These are phyloP conservation scores for Podospora tetraspora DNA, from an alignment of 495 filamentous ascomycete genomes.

Conservation along the genomic window DNA sequence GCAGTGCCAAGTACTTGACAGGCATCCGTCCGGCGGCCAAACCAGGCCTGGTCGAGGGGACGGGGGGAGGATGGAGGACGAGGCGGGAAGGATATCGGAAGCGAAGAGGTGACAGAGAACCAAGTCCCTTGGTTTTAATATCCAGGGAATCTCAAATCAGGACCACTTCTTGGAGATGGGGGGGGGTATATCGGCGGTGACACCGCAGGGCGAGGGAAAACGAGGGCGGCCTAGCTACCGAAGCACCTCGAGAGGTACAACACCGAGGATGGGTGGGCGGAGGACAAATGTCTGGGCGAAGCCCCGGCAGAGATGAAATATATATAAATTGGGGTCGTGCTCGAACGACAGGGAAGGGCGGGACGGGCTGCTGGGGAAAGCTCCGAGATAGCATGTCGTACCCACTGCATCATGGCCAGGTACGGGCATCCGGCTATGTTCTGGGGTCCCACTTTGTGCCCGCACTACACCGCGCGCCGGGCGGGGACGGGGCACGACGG, in stretches of 20 bases:
- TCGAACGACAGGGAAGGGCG: background rate
- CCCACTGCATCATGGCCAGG: background rate
- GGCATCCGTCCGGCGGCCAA: conserved; percentile 20
- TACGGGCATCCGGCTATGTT: background rate
- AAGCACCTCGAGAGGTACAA: conserved; percentile 1
- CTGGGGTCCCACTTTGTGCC: background rate
- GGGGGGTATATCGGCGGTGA: background rate
- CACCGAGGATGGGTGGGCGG: conserved; percentile 1
- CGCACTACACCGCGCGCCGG: background rate
- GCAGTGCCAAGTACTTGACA: conserved; percentile 16
- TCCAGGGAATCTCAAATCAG: background rate
- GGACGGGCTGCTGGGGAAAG: background rate
- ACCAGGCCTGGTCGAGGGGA: conserved; percentile 11
- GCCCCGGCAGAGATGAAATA: conserved; percentile 6
- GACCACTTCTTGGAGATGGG: background rate
- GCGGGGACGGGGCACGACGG: background rate
- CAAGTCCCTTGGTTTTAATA: background rate
- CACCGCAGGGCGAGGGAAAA: background rate
- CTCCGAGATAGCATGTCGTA: background rate
- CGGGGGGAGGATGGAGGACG: conserved; percentile 17
- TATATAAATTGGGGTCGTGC: background rate
- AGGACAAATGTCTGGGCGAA: background rate
- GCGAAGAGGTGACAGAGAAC: conserved; percentile 1
- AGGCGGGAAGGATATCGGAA: conserved; percentile 1
- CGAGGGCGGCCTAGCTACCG: conserved; percentile 5